Evolutionary conservation across 208 protist genomes (phyloP).

Genomic region (Jaenimonas drosophilae): DNA sequence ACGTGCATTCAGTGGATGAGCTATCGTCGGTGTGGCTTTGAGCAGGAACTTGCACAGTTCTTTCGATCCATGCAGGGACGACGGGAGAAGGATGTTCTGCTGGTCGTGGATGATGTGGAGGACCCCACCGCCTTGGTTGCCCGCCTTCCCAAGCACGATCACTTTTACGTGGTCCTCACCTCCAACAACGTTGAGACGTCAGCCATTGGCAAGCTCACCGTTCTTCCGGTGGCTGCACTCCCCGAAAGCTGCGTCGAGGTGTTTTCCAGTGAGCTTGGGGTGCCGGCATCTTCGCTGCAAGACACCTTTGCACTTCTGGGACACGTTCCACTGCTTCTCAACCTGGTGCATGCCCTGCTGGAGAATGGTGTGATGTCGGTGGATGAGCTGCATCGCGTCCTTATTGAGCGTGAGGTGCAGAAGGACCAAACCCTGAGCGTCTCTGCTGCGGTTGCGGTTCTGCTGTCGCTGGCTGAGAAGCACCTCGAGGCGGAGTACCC

Average conservation of each 20-base stretch:
- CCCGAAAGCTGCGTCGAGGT: conserved; percentile 15
- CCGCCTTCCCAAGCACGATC: conserved; percentile 40
- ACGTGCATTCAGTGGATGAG: conserved; percentile 86
- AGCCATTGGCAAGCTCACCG: conserved; percentile 10
- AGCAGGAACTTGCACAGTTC: conserved; percentile 39
- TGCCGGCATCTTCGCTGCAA: conserved; percentile 3
- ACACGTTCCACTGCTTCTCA: conserved; percentile 63
- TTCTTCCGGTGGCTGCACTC: conserved; percentile 25
- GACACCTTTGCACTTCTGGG: conserved; percentile 30
- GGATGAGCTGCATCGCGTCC: conserved; percentile 8
- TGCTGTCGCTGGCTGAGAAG: conserved; percentile 37
- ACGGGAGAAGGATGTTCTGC: conserved; percentile 64
- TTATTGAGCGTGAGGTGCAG: conserved; percentile 19
- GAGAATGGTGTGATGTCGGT: conserved; percentile 17
- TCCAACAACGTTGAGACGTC: conserved; percentile 14
- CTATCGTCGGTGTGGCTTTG: conserved; percentile 15
- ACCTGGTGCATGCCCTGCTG: conserved; percentile 37
- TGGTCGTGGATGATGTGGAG: conserved; percentile 69
- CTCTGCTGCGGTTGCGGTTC: conserved; percentile 25
- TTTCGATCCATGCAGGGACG: conserved; percentile 67
- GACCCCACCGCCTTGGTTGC: conserved; percentile 14
- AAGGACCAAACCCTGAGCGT: conserved; percentile 45
- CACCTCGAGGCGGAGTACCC: conserved; percentile 26
- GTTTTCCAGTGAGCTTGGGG: conserved; percentile 16
- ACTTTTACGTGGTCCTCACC: conserved; percentile 67